phyloP scores from a whole-genome alignment of 2,329 filamentous ascomycete species.

The Xylariaceae sp. region DNA sequence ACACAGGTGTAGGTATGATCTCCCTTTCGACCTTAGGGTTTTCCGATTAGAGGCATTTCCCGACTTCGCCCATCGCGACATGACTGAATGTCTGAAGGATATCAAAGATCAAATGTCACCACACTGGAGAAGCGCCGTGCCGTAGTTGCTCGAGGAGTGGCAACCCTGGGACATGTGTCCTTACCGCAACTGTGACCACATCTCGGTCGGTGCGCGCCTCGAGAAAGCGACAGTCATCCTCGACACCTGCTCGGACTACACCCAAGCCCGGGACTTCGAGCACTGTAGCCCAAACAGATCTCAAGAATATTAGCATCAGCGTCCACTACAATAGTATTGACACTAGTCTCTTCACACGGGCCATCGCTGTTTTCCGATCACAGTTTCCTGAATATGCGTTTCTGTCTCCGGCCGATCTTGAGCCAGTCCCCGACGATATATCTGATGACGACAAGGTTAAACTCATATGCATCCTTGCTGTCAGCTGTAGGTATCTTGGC shows the following conservation, averaged over 20 bases:
- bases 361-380: conserved; percentile 9
- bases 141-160: conserved; percentile 12
- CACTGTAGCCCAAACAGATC: not conserved
- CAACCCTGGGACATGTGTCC: conserved; percentile 9
- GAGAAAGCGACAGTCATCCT: not conserved
- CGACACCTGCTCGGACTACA: not conserved
- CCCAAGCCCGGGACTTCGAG: conserved; percentile 1
- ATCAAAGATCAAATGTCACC: conserved; percentile 17
- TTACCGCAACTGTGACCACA: conserved; percentile 6
- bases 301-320: conserved; percentile 3
- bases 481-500: conserved; percentile 13
- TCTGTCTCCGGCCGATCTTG: conserved; percentile 12
- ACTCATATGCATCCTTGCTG: conserved; percentile 14
- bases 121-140: conserved; percentile 11
- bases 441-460: conserved; percentile 11
- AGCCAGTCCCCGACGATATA: conserved; percentile 6
- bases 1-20: conserved; percentile 12
- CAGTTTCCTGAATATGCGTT: conserved; percentile 18
- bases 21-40: not conserved
- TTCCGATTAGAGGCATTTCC: conserved; percentile 1
- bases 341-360: conserved; percentile 8
- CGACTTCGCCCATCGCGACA: not conserved
- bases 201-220: not conserved
- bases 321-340: conserved; percentile 10
- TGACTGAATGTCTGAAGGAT: conserved; percentile 9